Conservation (phyloP, 2,329 filamentous ascomycete species). For the Diaporthe batatas region DNA sequence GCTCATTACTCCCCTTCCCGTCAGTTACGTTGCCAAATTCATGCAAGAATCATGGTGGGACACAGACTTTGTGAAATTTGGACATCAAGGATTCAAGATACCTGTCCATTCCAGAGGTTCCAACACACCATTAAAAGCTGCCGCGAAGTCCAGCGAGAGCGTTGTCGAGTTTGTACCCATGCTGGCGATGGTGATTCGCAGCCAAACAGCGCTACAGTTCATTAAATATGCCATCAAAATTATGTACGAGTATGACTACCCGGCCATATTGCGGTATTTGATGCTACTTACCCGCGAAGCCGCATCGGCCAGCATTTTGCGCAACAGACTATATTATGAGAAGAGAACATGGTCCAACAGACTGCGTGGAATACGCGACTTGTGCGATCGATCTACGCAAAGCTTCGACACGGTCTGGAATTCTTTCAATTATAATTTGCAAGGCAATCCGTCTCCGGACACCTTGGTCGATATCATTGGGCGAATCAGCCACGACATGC, state of each 20-base stretch:
- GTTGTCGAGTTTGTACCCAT: background rate
- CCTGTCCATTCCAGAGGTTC: background rate
- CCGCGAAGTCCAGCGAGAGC: background rate
- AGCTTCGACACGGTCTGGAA: background rate
- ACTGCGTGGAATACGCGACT: background rate
- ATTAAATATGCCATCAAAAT: background rate
- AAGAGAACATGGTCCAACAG: conserved; percentile 5
- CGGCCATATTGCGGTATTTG: background rate
- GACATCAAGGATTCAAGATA: conserved; percentile 13
- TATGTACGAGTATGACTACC: background rate
- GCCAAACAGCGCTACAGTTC: background rate
- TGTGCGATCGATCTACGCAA: background rate
- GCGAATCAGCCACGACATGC: background rate
- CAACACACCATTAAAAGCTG: background rate
- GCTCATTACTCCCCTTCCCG: background rate
- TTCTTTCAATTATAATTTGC: background rate
- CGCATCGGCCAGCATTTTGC: background rate
- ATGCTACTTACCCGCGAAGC: background rate
- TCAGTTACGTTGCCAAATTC: background rate
- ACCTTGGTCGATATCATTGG: too few relatives aligned
- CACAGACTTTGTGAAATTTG: background rate
- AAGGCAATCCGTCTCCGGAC: fast-evolving
- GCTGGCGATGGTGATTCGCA: background rate
- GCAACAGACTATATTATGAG: conserved; percentile 20
- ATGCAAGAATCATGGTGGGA: conserved; percentile 21